phyloP scores from a whole-genome alignment of 306 rosid genomes.

The Echinosophora koreensis region DNA sequence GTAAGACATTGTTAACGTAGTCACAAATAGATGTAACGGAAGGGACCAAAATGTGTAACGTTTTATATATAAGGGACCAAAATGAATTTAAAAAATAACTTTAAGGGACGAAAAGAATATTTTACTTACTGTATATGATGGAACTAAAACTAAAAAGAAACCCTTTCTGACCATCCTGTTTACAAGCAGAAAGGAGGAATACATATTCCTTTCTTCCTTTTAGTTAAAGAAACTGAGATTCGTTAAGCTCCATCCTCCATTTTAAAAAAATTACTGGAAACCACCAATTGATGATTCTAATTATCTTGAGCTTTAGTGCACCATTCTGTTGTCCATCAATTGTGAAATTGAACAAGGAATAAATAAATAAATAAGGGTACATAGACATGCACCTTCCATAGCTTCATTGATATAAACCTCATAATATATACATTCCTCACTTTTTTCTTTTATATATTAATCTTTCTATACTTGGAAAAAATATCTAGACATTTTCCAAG shows the following conservation, averaged over 20 bases:
- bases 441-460: neutral
- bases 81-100: no score
- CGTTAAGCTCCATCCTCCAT: neutral
- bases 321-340: constrained; percentile 60
- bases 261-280: constrained; percentile 40
- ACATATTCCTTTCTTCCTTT: constrained; percentile 35
- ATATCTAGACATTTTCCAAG: constrained; percentile 14
- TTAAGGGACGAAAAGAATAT: no score
- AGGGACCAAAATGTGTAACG: no score
- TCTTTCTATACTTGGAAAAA: neutral
- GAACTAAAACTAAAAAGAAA: no score
- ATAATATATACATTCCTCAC: constrained; percentile 11
- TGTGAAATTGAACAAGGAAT: constrained; percentile 48
- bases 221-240: constrained; percentile 42
- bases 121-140: no score
- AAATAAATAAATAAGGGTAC: constrained; percentile 32
- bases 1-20: no score
- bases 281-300: constrained; percentile 61
- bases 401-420: constrained; percentile 41
- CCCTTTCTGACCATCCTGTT: no score
- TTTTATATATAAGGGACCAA: no score
- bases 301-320: constrained; percentile 52
- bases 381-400: constrained; percentile 46
- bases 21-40: no score
- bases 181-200: no score